Evolutionary conservation across 176 grass and related monocot species (phyloP).

Genomic region (Raddia distichophylla): DNA sequence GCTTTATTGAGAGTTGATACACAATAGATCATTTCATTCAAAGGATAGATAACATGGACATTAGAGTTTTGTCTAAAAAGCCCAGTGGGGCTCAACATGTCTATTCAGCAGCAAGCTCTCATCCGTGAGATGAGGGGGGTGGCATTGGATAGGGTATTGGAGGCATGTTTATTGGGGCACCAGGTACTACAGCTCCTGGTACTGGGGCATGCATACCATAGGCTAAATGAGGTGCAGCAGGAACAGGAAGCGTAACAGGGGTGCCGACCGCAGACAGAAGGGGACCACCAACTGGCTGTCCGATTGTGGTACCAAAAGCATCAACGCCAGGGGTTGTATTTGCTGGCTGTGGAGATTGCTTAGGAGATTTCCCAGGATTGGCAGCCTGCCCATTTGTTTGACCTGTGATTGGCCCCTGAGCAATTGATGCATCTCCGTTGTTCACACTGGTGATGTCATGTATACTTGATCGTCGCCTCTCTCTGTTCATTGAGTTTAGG

Average conservation of each 20-base stretch:
- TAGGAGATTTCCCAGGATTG: conserved; percentile 56
- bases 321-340: conserved; percentile 47
- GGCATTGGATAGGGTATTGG: conserved; percentile 66
- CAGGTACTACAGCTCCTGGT: conserved; percentile 61
- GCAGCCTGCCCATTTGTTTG: conserved; percentile 54
- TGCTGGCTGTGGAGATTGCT: conserved; percentile 56
- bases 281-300: conserved; percentile 78
- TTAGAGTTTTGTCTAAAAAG: conserved; percentile 25
- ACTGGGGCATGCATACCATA: conserved; percentile 61
- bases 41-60: conserved; percentile 8
- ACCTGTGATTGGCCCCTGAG: conserved; percentile 72
- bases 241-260: conserved; percentile 68
- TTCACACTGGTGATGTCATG: conserved; percentile 90
- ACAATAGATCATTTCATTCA: conserved; percentile 19
- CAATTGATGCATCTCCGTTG: conserved; percentile 53
- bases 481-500: conserved; percentile 88
- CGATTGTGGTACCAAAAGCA: conserved; percentile 77
- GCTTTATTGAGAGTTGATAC: conserved; percentile 50
- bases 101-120: conserved; percentile 24
- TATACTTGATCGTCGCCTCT: conserved; percentile 87
- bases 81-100: background rate
- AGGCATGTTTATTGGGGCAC: conserved; percentile 60
- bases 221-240: conserved; percentile 67
- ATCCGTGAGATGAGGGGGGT: conserved; percentile 63
- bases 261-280: conserved; percentile 83